Evolutionary conservation across 257 asterid genomes (phyloP).

Genomic region (Ilex aquifolium): DNA sequence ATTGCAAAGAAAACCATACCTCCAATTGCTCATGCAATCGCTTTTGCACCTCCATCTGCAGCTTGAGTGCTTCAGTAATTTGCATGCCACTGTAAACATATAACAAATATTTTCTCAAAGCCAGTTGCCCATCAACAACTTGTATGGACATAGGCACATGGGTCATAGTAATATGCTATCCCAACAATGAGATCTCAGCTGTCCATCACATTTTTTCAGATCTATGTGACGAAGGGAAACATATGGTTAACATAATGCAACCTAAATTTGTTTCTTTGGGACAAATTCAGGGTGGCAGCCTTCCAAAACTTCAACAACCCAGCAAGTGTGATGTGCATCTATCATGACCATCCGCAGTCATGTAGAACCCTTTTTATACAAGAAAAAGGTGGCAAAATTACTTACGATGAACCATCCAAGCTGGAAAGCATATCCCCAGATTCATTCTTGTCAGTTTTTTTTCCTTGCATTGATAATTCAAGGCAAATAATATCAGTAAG

Average conservation of each 20-base stretch:
- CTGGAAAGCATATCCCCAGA: constrained; percentile 67
- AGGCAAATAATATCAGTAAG: constrained; percentile 14
- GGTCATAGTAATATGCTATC: no score
- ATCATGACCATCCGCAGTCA: background rate
- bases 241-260: background rate
- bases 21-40: constrained; percentile 96
- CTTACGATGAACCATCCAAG: constrained; percentile 95
- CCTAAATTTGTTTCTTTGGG: background rate
- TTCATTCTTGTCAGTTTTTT: constrained; percentile 77
- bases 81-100: constrained; percentile 70
- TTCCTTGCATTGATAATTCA: constrained; percentile 42
- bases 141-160: background rate
- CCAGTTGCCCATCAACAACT: constrained; percentile 2
- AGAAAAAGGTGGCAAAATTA: constrained; percentile 18
- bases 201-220: background rate
- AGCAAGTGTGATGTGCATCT: no score
- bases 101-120: constrained; percentile 8
- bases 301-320: background rate
- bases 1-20: constrained; percentile 33
- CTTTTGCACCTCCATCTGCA: constrained; percentile 99
- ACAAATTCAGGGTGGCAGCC: background rate
- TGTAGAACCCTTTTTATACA: background rate
- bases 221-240: background rate
- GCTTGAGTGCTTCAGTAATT: constrained; percentile 88
- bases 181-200: no score